phyloP scores from a whole-genome alignment of 768 basidiomycete species.

The Pholiota molesta region DNA sequence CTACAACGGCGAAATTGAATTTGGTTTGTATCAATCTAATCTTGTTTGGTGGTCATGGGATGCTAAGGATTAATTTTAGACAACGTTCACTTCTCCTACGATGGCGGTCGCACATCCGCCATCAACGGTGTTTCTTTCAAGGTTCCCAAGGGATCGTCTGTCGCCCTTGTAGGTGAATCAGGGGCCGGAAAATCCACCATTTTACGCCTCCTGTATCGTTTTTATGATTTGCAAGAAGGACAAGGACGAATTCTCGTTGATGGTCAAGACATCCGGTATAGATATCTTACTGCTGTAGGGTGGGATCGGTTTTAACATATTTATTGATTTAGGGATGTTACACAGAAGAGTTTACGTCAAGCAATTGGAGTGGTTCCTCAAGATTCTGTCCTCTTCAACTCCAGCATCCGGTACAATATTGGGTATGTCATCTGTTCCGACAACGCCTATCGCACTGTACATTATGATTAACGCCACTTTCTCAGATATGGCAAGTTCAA shows the following conservation, averaged over 20 bases:
- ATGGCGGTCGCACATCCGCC: conserved; percentile 67
- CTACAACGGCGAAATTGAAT: conserved; percentile 80
- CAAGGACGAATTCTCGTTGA: conserved; percentile 83
- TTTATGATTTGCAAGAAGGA: conserved; percentile 86
- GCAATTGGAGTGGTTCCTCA: conserved; percentile 95
- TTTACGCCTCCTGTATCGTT: conserved; percentile 85
- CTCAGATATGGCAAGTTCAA: conserved; percentile 72
- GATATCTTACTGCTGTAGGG: not conserved
- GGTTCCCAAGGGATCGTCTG: conserved; percentile 83
- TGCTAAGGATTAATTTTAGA: conserved; percentile 43
- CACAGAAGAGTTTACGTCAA: conserved; percentile 75
- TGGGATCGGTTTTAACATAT: conserved; percentile 1
- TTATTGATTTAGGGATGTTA: conserved; percentile 61
- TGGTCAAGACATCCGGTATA: conserved; percentile 74
- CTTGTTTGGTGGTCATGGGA: not conserved
- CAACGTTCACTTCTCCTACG: conserved; percentile 88
- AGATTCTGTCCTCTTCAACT: conserved; percentile 75
- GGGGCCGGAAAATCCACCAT: conserved; percentile 86
- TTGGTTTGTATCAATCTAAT: conserved; percentile 53
- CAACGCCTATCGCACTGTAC: not conserved
- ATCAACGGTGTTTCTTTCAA: conserved; percentile 84
- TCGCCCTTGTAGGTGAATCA: conserved; percentile 87
- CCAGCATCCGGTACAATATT: conserved; percentile 73
- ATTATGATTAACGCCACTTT: not conserved
- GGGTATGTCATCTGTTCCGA: conserved; percentile 43